phyloP scores from a whole-genome alignment of 371 early-diverging fungal genomes.

The Amoeboaphelidium protococcarum region DNA sequence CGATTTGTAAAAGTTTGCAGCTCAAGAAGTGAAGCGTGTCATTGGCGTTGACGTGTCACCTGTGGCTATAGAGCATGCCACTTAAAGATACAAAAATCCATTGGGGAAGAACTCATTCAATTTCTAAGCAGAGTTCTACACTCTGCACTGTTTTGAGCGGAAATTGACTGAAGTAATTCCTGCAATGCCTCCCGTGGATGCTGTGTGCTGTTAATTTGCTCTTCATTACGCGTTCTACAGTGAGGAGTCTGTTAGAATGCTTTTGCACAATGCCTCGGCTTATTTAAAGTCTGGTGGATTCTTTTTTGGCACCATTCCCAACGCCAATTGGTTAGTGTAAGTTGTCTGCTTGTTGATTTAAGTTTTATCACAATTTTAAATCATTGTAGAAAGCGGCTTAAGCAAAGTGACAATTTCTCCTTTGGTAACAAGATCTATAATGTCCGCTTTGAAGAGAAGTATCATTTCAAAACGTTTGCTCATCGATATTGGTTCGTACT shows the following conservation, averaged over 20 bases:
- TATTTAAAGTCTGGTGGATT: constrained; percentile 52
- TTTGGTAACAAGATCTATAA: constrained; percentile 70
- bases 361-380: too few relatives aligned
- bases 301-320: constrained; percentile 85
- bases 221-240: constrained; percentile 90
- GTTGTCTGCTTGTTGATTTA: too few relatives aligned
- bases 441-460: constrained; percentile 42
- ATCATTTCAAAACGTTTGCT: constrained; percentile 37
- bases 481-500: constrained; percentile 76
- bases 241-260: constrained; percentile 44
- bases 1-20: constrained; percentile 79
- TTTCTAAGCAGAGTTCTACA: constrained; percentile 35
- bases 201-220: constrained; percentile 86
- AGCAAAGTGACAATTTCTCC: constrained; percentile 11
- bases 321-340: constrained; percentile 73
- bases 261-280: constrained; percentile 51
- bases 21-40: constrained; percentile 33
- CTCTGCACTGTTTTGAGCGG: constrained; percentile 65
- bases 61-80: constrained; percentile 71
- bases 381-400: too few relatives aligned
- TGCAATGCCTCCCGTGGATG: constrained; percentile 22
- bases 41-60: constrained; percentile 66
- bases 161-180: neutral
- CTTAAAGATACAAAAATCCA: too few relatives aligned
- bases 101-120: constrained; percentile 29